These are phyloP conservation scores for Dendrobium nobile DNA, from an alignment of 106 monocot genomes.

Conservation along the genomic window DNA sequence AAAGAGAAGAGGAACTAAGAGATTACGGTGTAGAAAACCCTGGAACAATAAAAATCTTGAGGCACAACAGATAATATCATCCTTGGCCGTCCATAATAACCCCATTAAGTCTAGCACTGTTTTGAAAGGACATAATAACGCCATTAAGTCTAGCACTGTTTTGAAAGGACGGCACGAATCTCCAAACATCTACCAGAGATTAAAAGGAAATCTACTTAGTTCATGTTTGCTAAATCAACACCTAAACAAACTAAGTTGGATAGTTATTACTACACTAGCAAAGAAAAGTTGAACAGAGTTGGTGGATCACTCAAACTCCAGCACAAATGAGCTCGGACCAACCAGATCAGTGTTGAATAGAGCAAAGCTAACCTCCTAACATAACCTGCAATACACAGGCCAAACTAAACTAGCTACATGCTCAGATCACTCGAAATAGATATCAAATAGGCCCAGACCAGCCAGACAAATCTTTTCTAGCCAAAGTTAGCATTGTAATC, in stretches of 20 bases:
- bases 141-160: too few relatives aligned
- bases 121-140: not conserved
- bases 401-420: not conserved
- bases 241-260: too few relatives aligned
- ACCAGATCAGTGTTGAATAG: too few relatives aligned
- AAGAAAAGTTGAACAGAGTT: too few relatives aligned
- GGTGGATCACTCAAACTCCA: too few relatives aligned
- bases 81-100: too few relatives aligned
- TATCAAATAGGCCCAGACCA: not conserved
- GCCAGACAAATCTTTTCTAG: not conserved
- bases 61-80: not conserved
- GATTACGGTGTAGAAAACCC: not conserved
- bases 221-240: too few relatives aligned
- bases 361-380: not conserved
- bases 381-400: not conserved
- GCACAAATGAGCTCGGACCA: too few relatives aligned
- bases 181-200: not conserved
- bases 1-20: not conserved
- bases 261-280: too few relatives aligned
- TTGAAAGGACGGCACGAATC: not conserved
- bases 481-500: not conserved
- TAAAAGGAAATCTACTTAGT: too few relatives aligned
- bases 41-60: not conserved
- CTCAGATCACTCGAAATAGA: not conserved
- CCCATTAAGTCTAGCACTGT: too few relatives aligned